Evolutionary conservation across 805 yeast species (phyloP), one percentile per base, ranked within the genome.

Genomic region (Metschnikowia kofuensis): DNA sequence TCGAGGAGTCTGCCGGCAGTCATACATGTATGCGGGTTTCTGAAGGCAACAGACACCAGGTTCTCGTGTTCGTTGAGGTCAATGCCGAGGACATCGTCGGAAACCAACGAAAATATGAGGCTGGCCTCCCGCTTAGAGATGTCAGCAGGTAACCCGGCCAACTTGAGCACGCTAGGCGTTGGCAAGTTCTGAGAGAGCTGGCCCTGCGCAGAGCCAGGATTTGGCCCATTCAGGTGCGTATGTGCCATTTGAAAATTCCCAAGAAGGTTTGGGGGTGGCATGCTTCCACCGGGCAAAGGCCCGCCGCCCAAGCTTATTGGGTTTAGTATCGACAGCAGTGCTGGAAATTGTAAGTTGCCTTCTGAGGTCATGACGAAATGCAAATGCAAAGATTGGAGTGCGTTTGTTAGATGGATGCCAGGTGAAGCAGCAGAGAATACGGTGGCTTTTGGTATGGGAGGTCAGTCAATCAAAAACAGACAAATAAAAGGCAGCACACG

Each of bases 71-170:
- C 40, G 36, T 29, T 28, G 35, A 81, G 55, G 47, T 80, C 85
- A 37, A 82, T 67, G 49, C 67, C 74, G 34, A 76, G 54, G 41
- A 84, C 60, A 51, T 73, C 84, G 56, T 84, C 89, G 52, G 74
- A 67, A n/a, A 88, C 87, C 47, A 87, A 67, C 6, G 92, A 78
- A 62, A 87, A 87, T 7, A 87, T 75, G 13, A 84, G 72, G 42
- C 78, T 72, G 2, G 87, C 83, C 63, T 87, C 95, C 63, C 94
- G 77, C 34, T 75, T 55, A 2, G 87, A 65, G 29, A 86, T 69
- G 65, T 87, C 89, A 4, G 66, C 56, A 8, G 95, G 94, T 11
- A 84, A 60, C 59, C 84, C 84, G 55, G 72, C 70, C 44, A 86
- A 38, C 39, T 52, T 54, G 44, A 57, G 51, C 44, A 48, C 43